phyloP scores from a whole-genome alignment of 2,329 filamentous ascomycete species.

The Lachnellula cervina region DNA sequence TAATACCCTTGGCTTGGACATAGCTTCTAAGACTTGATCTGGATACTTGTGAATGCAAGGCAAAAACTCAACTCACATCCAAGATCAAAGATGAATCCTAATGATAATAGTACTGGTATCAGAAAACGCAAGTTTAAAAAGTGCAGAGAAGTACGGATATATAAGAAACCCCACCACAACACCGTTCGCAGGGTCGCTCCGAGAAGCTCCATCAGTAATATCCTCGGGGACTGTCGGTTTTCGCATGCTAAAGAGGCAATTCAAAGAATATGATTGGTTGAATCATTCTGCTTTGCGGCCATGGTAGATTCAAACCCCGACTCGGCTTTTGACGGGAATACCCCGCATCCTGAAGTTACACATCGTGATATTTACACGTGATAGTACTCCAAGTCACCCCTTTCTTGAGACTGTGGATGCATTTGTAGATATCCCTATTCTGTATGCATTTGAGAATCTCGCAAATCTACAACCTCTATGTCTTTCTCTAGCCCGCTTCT shows the following conservation, averaged over 20 bases:
- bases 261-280: not conserved
- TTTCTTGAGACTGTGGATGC: no score
- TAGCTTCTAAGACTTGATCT: not conserved
- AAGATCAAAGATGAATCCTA: not conserved
- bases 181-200: not conserved
- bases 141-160: not conserved
- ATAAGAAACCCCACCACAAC: not conserved
- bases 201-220: not conserved
- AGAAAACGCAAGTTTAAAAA: not conserved
- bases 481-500: not conserved
- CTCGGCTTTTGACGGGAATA: not conserved
- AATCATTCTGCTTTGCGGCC: not conserved
- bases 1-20: conserved; percentile 19
- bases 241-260: not conserved
- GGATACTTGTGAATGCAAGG: no score
- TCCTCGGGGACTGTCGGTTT: not conserved
- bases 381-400: no score
- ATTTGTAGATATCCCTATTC: no score
- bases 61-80: not conserved
- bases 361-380: not conserved
- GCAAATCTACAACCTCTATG: not conserved
- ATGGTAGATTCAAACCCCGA: not conserved
- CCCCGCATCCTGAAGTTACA: not conserved
- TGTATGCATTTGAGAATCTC: not conserved
- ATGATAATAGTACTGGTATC: not conserved